These are phyloP conservation scores for Jackrogersella minutella DNA, from an alignment of 495 filamentous ascomycete genomes.

Conservation along the genomic window DNA sequence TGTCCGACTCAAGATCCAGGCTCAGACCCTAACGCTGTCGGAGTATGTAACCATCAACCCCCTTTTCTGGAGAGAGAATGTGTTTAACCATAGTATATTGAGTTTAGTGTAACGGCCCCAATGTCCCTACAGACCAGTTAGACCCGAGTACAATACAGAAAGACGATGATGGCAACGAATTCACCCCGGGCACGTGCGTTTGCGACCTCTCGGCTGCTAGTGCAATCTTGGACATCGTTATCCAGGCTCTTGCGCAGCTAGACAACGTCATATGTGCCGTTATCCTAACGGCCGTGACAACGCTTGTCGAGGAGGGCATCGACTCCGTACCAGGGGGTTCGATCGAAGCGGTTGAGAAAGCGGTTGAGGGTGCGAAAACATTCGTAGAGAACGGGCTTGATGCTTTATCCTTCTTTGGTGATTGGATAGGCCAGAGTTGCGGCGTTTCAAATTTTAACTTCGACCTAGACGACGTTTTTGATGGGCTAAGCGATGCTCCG, in stretches of 20 bases:
- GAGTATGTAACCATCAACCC: slow-evolving; percentile 10
- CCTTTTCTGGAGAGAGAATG: not conserved
- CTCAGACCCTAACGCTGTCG: slow-evolving; percentile 34
- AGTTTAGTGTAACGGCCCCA: slow-evolving; percentile 27
- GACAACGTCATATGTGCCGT: slow-evolving; percentile 38
- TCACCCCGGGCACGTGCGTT: slow-evolving; percentile 22
- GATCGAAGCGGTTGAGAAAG: slow-evolving; percentile 4
- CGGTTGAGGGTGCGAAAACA: slow-evolving; percentile 38
- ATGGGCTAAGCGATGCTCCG: slow-evolving; percentile 2
- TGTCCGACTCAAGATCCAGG: slow-evolving; percentile 27
- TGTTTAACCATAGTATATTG: slow-evolving; percentile 1
- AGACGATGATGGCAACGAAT: slow-evolving; percentile 38
- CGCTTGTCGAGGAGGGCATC: slow-evolving; percentile 28
- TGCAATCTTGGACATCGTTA: slow-evolving; percentile 25
- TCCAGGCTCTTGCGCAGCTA: slow-evolving; percentile 28
- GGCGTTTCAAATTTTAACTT: slow-evolving; percentile 22
- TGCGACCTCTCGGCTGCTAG: slow-evolving; percentile 22
- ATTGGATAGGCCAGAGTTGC: slow-evolving; percentile 25
- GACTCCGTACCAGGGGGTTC: slow-evolving; percentile 17
- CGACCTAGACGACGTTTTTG: slow-evolving; percentile 24
- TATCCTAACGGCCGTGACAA: slow-evolving; percentile 17
- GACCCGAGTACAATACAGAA: slow-evolving; percentile 22
- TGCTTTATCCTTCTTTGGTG: slow-evolving; percentile 25
- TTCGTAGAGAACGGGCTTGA: slow-evolving; percentile 36
- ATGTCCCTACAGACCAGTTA: slow-evolving; percentile 9